These are phyloP conservation scores for Chamaecrista fasciculata DNA, from an alignment of 306 rosid genomes.

Conservation along the genomic window DNA sequence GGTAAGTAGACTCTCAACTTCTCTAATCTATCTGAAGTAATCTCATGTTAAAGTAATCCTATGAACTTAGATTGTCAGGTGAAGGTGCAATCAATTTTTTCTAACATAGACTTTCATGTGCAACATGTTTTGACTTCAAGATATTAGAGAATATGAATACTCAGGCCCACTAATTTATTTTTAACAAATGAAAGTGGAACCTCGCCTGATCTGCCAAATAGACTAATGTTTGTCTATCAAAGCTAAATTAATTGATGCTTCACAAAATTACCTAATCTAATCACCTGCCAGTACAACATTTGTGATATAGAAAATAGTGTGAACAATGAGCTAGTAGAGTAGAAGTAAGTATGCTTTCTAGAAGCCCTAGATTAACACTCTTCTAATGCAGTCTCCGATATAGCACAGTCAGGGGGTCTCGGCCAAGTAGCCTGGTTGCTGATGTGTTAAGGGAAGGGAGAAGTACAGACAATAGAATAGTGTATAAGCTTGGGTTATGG, in stretches of 20 bases:
- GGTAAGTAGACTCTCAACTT: conserved; percentile 34
- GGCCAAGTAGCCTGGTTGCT: not conserved
- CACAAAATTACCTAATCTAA: not conserved
- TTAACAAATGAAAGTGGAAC: not conserved
- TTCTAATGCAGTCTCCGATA: not conserved
- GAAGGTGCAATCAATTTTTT: not conserved
- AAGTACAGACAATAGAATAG: too few relatives aligned
- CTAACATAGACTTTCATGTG: not conserved
- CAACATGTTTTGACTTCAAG: not conserved
- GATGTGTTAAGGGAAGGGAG: not conserved
- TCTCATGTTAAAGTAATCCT: not conserved
- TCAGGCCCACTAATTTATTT: not conserved
- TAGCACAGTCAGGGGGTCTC: not conserved
- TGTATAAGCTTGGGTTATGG: not conserved
- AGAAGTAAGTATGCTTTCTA: not conserved
- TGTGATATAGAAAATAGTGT: not conserved
- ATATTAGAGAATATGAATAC: not conserved
- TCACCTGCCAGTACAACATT: not conserved
- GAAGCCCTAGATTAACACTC: not conserved
- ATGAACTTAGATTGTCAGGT: not conserved
- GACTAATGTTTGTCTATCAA: not conserved
- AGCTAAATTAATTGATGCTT: not conserved
- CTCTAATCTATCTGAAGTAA: not conserved
- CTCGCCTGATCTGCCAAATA: not conserved
- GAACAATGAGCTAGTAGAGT: too few relatives aligned